phyloP scores from a whole-genome alignment of 345 rosid species.

The Pelargonium nanum region DNA sequence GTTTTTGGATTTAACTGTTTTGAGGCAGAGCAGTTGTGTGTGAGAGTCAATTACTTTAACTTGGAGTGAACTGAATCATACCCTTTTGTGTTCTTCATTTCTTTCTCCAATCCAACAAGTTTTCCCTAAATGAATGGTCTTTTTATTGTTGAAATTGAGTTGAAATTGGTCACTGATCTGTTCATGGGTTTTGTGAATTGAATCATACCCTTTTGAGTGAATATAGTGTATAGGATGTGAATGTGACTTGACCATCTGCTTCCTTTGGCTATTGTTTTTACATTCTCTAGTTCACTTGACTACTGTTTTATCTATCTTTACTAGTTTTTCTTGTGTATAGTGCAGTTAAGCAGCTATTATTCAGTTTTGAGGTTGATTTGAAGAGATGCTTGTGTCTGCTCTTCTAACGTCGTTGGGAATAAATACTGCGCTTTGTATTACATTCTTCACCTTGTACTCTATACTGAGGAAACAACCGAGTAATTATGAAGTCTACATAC shows the following conservation, averaged over 20 bases:
- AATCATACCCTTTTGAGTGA: background rate
- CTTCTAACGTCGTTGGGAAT: slow-evolving; percentile 79
- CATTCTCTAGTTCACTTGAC: background rate
- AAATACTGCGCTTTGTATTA: slow-evolving; percentile 64
- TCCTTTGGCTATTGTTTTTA: too few relatives aligned
- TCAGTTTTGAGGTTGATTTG: slow-evolving; percentile 10
- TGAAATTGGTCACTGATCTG: background rate
- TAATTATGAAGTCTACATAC: slow-evolving; percentile 59
- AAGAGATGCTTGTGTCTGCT: slow-evolving; percentile 80
- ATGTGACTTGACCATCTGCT: too few relatives aligned
- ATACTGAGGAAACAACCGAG: slow-evolving; percentile 68
- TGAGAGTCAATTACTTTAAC: too few relatives aligned
- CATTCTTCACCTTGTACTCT: slow-evolving; percentile 63
- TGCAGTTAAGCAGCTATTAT: background rate
- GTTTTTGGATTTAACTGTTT: background rate
- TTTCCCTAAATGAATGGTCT: too few relatives aligned
- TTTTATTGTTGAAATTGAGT: background rate
- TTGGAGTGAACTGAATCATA: too few relatives aligned
- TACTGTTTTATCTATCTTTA: background rate
- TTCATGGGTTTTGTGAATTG: background rate
- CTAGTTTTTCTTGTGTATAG: background rate
- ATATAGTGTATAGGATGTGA: too few relatives aligned
- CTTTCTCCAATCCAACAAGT: too few relatives aligned
- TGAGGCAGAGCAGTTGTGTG: too few relatives aligned
- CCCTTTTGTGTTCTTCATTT: too few relatives aligned